Percentiles rank a stretch among this genome's conserved stretches.
phyloP scores from a whole-genome alignment of 2,329 filamentous ascomycete genomes.

The Uncinocarpus reesii region DNA sequence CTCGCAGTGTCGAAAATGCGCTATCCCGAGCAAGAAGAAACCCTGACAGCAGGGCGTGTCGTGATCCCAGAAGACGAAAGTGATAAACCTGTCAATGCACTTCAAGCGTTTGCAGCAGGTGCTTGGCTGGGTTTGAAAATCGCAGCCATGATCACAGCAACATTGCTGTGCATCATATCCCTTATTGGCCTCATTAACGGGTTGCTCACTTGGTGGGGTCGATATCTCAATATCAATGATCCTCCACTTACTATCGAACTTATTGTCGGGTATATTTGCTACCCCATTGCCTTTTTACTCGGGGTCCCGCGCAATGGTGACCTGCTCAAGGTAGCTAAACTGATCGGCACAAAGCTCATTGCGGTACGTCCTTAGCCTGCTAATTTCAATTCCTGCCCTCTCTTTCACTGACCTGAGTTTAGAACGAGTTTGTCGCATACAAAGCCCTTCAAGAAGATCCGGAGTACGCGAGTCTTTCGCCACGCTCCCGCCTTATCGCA shows the following conservation, averaged over 20 bases:
- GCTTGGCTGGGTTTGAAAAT: constrained; percentile 82
- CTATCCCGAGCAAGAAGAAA: constrained; percentile 79
- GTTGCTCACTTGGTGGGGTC: constrained; percentile 73
- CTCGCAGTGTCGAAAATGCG: constrained; percentile 82
- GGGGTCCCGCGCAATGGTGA: constrained; percentile 59
- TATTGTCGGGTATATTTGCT: constrained; percentile 67
- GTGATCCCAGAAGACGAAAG: constrained; percentile 68
- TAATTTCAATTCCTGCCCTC: not conserved
- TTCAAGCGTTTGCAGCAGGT: constrained; percentile 77
- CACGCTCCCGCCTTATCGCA: constrained; percentile 67
- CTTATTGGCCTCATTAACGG: constrained; percentile 64
- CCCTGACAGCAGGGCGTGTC: constrained; percentile 69
- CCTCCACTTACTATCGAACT: constrained; percentile 63
- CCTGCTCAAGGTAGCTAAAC: constrained; percentile 60
- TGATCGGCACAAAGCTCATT: constrained; percentile 79
- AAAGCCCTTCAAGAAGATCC: constrained; percentile 42
- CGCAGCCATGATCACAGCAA: constrained; percentile 68
- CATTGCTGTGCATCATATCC: constrained; percentile 73
- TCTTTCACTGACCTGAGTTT: constrained; percentile 11
- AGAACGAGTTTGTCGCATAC: constrained; percentile 74
- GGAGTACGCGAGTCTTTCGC: constrained; percentile 50
- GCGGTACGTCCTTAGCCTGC: constrained; percentile 41
- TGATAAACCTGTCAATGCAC: constrained; percentile 58
- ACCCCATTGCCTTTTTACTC: constrained; percentile 69
- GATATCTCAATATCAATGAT: constrained; percentile 61